Evolutionary conservation across 2,329 filamentous ascomycete species (phyloP).

Genomic region (Alternaria sp.): DNA sequence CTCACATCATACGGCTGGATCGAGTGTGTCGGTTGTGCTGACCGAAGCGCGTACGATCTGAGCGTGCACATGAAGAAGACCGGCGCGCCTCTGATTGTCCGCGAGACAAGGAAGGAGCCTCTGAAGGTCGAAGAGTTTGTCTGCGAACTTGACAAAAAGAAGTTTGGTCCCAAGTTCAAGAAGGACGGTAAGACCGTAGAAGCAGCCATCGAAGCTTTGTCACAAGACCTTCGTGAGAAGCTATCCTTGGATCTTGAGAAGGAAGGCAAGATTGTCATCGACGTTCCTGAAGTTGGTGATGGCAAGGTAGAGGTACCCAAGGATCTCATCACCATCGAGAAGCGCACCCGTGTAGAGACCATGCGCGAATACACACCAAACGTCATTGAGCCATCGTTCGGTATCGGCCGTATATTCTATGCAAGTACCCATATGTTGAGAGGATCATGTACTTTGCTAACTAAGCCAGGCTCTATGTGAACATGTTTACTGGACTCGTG

Average conservation of each 20-base stretch:
- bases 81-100: conserved; percentile 82
- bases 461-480: conserved; percentile 84
- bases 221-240: conserved; percentile 82
- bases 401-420: conserved; percentile 95
- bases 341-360: conserved; percentile 82
- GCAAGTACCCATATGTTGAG: conserved; percentile 23
- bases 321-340: conserved; percentile 84
- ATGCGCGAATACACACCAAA: conserved; percentile 92
- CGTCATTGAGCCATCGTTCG: conserved; percentile 96
- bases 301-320: conserved; percentile 81
- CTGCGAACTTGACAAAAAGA: conserved; percentile 90
- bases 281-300: conserved; percentile 71
- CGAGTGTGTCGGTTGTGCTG: conserved; percentile 96
- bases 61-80: conserved; percentile 94
- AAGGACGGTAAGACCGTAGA: conserved; percentile 87
- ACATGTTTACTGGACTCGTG: conserved; percentile 93
- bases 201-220: conserved; percentile 75
- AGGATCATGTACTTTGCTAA: conserved; percentile 13
- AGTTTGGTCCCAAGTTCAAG: conserved; percentile 94
- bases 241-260: conserved; percentile 76
- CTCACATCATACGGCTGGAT: conserved; percentile 95
- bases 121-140: conserved; percentile 85
- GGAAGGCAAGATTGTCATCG: conserved; percentile 77
- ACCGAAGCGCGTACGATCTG: conserved; percentile 93
- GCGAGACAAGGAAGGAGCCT: conserved; percentile 81